Evolutionary conservation across 1,284 basidiomycete species (phyloP), one percentile per base, ranked within the genome.

Genomic region (Sutorius eximius): DNA sequence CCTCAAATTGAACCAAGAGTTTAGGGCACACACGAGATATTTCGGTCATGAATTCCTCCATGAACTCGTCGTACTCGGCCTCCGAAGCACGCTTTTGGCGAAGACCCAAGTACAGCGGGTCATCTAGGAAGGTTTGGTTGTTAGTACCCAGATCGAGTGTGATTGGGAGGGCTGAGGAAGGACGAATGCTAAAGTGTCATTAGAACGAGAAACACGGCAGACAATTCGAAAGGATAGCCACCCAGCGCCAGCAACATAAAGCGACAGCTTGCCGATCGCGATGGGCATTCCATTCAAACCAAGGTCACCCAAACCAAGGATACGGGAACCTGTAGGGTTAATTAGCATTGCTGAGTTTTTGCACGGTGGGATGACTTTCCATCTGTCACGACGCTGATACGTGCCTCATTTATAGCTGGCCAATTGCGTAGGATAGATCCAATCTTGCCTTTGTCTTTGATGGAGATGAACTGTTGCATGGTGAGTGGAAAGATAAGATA

Each of bases 21-120:
- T 91, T 89, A 1, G 95, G 94, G 78, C 89, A 93, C 45, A 81
- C 76, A 38, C 71, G 67, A 27, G 80, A 74, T 77, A 93, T 90
- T 67, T 91, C 92, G 30, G 76, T 71, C 92, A 97, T 95, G 72
- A 97, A 95, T 69, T 93, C 90, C 67, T 96, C 93, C 86, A 97
- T 91, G 71, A 97, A 95, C 56, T 81, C 87, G 45, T 80, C 77
- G 77, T 88, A 87, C 61, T 86, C 84, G 38, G 77, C 75, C 29
- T 86, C 82, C 2, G 82, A 75, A 15, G 86, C 79, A 55, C 93
- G 85, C 59, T 81, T 83, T 64, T 86, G 83, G 51, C 89, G 82
- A 47, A 92, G 80, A 49, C 95, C 95, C 61, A 97, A 84, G 74
- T 98, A 98, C 18, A 97, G 78, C 3, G 93, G 93, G 73, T 97